These are phyloP conservation scores for Cladosporium sp. DNA, from an alignment of 2,329 filamentous ascomycete species.

Conservation along the genomic window DNA sequence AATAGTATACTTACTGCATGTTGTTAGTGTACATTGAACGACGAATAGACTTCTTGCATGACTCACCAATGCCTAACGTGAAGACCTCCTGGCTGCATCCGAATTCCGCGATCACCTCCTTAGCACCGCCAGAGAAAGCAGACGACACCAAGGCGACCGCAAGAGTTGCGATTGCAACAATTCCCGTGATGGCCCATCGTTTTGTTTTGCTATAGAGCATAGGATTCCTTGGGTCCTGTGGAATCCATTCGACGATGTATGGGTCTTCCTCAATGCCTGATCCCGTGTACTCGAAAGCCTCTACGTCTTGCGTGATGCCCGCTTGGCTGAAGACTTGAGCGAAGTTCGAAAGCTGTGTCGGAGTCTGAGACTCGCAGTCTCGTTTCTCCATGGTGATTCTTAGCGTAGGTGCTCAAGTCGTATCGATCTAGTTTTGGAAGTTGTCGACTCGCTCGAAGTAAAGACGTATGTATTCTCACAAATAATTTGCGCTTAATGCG, in stretches of 20 bases:
- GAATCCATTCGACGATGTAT: conserved; percentile 66
- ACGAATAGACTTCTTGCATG: neutral
- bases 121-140: conserved; percentile 62
- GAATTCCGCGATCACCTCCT: conserved; percentile 58
- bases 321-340: conserved; percentile 36
- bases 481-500: neutral
- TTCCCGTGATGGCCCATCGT: conserved; percentile 66
- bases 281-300: conserved; percentile 36
- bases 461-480: neutral
- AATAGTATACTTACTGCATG: neutral
- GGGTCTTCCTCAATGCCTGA: conserved; percentile 66
- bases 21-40: neutral
- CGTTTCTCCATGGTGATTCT: conserved; percentile 28
- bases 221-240: conserved; percentile 66
- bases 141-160: conserved; percentile 71
- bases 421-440: neutral
- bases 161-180: conserved; percentile 66
- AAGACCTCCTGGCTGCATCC: conserved; percentile 53
- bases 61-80: conserved; percentile 56
- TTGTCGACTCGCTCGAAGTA: neutral
- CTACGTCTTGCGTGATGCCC: conserved; percentile 38
- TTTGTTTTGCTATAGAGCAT: conserved; percentile 56
- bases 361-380: conserved; percentile 35
- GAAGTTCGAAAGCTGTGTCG: conserved; percentile 31
- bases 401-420: neutral